Percentiles rank a stretch among this genome's conserved stretches.
phyloP scores from a whole-genome alignment of 148 eudicot species.

The Vaccinium vitisidaea region DNA sequence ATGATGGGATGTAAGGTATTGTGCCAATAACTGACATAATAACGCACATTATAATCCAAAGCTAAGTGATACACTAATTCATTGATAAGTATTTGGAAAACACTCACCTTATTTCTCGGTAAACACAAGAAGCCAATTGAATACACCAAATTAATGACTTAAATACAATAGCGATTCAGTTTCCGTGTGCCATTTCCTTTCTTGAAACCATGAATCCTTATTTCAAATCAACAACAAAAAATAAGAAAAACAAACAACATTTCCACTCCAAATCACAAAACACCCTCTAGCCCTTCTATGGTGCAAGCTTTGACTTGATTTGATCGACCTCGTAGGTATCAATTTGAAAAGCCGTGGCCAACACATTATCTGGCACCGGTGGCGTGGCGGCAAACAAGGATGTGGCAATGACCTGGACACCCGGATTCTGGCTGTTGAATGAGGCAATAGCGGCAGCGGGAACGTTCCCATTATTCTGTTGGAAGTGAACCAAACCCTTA shows the following conservation, averaged over 20 bases:
- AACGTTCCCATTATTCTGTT: conserved; percentile 33
- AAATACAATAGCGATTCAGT: too few relatives aligned
- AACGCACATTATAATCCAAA: too few relatives aligned
- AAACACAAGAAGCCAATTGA: too few relatives aligned
- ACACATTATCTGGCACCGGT: conserved; percentile 15
- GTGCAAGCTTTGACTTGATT: too few relatives aligned
- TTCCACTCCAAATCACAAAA: background rate
- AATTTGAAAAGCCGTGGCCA: background rate
- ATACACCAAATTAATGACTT: too few relatives aligned
- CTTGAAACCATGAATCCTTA: background rate
- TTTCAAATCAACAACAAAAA: background rate
- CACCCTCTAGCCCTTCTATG: background rate
- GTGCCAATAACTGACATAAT: too few relatives aligned
- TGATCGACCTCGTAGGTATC: too few relatives aligned
- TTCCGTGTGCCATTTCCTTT: too few relatives aligned
- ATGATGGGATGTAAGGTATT: too few relatives aligned
- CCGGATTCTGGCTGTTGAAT: conserved; percentile 49
- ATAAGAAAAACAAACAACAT: background rate
- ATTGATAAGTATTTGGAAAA: too few relatives aligned
- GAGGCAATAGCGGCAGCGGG: conserved; percentile 34
- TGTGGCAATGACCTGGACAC: background rate
- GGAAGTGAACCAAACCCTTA: conserved; percentile 9
- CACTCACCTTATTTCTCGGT: too few relatives aligned
- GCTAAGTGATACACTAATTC: too few relatives aligned
- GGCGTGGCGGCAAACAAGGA: conserved; percentile 18